Conservation (phyloP, 2,329 filamentous ascomycete species). For the Fusarium lyarnte region DNA sequence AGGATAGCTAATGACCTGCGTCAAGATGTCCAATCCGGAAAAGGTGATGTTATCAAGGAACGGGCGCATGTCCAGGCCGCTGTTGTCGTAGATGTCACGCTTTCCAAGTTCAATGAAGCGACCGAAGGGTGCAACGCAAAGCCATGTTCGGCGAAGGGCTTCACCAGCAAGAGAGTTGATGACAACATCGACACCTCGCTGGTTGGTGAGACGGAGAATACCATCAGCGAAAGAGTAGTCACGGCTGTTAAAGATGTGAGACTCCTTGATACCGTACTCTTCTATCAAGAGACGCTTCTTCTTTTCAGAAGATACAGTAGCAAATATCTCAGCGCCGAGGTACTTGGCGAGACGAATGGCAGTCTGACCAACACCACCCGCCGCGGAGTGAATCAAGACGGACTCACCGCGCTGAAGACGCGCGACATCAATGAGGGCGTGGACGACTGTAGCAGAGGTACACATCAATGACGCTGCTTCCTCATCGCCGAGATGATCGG, state of each 20-base stretch:
- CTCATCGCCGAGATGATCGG: background rate
- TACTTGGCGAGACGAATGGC: background rate
- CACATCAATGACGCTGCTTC: background rate
- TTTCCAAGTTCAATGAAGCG: slow-evolving; percentile 49
- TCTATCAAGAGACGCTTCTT: background rate
- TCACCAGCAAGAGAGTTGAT: slow-evolving; percentile 50
- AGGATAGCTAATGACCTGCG: background rate
- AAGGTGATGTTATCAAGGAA: background rate
- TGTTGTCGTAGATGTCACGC: background rate
- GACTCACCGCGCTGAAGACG: background rate
- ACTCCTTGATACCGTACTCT: background rate
- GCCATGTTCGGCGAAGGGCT: slow-evolving; percentile 47
- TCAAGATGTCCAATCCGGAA: background rate
- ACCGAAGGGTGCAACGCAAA: slow-evolving; percentile 32
- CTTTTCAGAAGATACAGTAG: background rate
- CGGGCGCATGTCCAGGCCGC: background rate
- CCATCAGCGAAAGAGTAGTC: background rate
- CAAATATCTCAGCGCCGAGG: background rate
- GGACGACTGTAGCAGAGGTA: background rate
- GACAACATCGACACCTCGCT: slow-evolving; percentile 48
- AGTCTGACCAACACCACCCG: background rate
- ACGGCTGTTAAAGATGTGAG: background rate
- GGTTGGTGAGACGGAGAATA: background rate
- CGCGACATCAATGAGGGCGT: background rate
- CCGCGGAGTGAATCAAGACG: background rate